Percentiles rank a stretch among this genome's conserved stretches.
phyloP scores from a whole-genome alignment of 495 filamentous ascomycete genomes.

The Penicillium alfredii region DNA sequence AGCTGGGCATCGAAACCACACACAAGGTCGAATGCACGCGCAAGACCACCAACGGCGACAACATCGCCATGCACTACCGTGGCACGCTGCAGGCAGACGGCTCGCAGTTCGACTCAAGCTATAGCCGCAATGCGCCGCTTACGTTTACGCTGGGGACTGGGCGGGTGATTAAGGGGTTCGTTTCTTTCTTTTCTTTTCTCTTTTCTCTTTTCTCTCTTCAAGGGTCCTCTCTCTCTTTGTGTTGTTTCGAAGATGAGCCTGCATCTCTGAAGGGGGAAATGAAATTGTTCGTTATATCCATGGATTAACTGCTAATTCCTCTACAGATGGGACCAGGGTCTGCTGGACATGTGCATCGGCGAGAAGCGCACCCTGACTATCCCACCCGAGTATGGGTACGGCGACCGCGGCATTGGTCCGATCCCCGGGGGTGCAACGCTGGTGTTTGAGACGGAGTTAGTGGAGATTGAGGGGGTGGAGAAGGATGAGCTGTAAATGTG shows the following conservation, averaged over 20 bases:
- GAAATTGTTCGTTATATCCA: background rate
- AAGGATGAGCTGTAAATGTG: constrained; percentile 49
- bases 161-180: constrained; percentile 78
- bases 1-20: constrained; percentile 70
- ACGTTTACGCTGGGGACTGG: constrained; percentile 72
- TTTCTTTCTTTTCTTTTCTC: background rate
- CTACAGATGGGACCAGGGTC: constrained; percentile 76
- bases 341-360: constrained; percentile 93
- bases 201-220: background rate
- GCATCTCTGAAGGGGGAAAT: background rate
- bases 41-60: constrained; percentile 71
- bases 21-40: constrained; percentile 64
- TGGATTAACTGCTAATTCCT: constrained; percentile 5
- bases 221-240: background rate
- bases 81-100: constrained; percentile 60
- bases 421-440: constrained; percentile 76
- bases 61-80: constrained; percentile 77
- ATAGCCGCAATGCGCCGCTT: constrained; percentile 70
- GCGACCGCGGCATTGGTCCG: constrained; percentile 63
- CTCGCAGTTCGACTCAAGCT: constrained; percentile 55
- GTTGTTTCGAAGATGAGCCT: background rate
- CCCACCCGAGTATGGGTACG: constrained; percentile 81
- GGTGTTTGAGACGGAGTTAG: constrained; percentile 89
- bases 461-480: constrained; percentile 76
- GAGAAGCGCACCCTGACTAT: constrained; percentile 92